Percentiles rank a stretch among this genome's conserved stretches.
Conservation (phyloP, 1,284 basidiomycete species). For the Pholiota adiposa region DNA sequence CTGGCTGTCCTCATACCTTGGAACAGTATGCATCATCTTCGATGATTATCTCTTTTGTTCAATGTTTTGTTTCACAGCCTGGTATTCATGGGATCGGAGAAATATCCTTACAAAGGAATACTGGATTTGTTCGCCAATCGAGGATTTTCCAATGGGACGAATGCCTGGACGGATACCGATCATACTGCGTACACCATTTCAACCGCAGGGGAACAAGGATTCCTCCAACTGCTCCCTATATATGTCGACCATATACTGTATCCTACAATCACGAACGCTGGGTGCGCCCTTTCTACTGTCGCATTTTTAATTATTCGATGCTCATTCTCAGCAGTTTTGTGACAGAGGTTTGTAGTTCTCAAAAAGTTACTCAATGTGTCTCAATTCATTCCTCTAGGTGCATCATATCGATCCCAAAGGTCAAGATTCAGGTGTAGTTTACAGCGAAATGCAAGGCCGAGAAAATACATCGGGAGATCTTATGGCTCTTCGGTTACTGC, state of each 20-base stretch:
- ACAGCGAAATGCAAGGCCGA: slow-evolving; percentile 97
- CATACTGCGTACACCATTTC: slow-evolving; percentile 96
- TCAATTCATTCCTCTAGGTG: slow-evolving; percentile 50
- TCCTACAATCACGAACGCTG: slow-evolving; percentile 91
- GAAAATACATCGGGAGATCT: slow-evolving; percentile 93
- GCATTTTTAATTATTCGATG: not conserved
- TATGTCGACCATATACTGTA: slow-evolving; percentile 98
- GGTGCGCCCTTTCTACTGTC: slow-evolving; percentile 40
- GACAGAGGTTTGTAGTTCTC: slow-evolving; percentile 71
- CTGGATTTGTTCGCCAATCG: slow-evolving; percentile 97
- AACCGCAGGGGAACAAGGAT: slow-evolving; percentile 97
- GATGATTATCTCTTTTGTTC: slow-evolving; percentile 14
- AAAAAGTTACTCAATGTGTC: not conserved
- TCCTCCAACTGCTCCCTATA: slow-evolving; percentile 92
- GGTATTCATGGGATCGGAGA: slow-evolving; percentile 93
- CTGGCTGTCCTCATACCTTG: slow-evolving; percentile 91
- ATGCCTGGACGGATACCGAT: slow-evolving; percentile 86
- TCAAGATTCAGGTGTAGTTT: slow-evolving; percentile 95
- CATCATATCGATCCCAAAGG: slow-evolving; percentile 93
- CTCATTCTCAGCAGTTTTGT: slow-evolving; percentile 55
- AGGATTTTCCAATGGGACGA: slow-evolving; percentile 93
- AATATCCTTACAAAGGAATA: slow-evolving; percentile 97
- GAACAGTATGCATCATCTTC: slow-evolving; percentile 67
- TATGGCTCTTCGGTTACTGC: slow-evolving; percentile 79
- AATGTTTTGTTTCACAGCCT: slow-evolving; percentile 49